Conservation (phyloP, 352 stramenopile species). For the Aphanomyces astaci region DNA sequence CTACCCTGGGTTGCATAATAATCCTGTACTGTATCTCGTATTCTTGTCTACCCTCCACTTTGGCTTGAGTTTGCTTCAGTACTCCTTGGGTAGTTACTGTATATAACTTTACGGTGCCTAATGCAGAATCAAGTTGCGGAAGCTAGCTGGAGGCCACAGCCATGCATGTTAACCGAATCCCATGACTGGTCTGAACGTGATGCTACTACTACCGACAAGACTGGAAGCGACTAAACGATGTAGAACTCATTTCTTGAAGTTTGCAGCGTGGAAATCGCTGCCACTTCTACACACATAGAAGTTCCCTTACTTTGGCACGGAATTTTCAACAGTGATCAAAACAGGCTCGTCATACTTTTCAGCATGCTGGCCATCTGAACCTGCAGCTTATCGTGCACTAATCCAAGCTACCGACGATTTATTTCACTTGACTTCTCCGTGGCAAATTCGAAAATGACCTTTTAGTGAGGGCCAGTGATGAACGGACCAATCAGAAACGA, state of each 20-base stretch:
- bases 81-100: too few species aligned
- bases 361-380: conserved; percentile 17
- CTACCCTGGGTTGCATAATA: neutral
- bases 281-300: conserved; percentile 24
- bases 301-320: conserved; percentile 20
- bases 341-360: conserved; percentile 15
- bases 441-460: conserved; percentile 13
- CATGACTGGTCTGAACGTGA: too few species aligned
- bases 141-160: too few species aligned
- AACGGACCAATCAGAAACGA: neutral
- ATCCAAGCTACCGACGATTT: too few species aligned
- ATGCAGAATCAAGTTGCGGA: too few species aligned
- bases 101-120: too few species aligned
- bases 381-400: conserved; percentile 18
- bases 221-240: too few species aligned
- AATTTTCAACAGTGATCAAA: conserved; percentile 23
- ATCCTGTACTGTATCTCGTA: neutral
- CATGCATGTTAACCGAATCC: too few species aligned
- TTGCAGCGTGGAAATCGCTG: neutral
- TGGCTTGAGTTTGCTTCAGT: too few species aligned
- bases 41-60: too few species aligned
- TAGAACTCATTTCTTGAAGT: conserved; percentile 21
- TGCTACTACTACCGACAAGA: too few species aligned
- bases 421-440: neutral
- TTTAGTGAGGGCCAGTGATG: neutral